Conservation (phyloP, 2,329 filamentous ascomycete species). For the Sporothrix curviconia region DNA sequence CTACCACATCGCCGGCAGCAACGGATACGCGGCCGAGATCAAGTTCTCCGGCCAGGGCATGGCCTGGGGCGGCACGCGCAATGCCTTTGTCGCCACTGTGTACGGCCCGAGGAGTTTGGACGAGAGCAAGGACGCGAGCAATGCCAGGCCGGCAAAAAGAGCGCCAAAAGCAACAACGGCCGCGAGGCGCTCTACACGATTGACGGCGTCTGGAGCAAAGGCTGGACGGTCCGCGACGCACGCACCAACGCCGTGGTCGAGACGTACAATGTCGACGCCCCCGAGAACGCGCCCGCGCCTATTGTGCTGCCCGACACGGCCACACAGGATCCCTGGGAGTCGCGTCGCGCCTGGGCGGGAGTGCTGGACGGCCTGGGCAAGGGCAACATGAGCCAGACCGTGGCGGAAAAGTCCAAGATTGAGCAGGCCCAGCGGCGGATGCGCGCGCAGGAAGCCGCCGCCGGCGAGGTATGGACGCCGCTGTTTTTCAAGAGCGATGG, state of each 20-base stretch:
- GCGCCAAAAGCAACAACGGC: conserved; percentile 1
- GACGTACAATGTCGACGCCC: conserved; percentile 31
- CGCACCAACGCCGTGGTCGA: conserved; percentile 30
- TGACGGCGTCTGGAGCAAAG: conserved; percentile 38
- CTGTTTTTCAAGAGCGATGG: conserved; percentile 28
- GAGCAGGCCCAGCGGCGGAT: conserved; percentile 75
- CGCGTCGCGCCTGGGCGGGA: conserved; percentile 69
- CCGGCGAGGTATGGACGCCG: conserved; percentile 37
- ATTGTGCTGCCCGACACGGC: conserved; percentile 46
- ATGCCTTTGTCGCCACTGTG: conserved; percentile 39
- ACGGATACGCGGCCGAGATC: conserved; percentile 41
- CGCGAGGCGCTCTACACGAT: conserved; percentile 32
- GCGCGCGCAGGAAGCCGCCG: conserved; percentile 58
- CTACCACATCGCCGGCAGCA: conserved; percentile 39
- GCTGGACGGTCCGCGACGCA: conserved; percentile 31
- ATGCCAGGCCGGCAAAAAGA: conserved; percentile 26
- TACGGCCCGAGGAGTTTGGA: conserved; percentile 35
- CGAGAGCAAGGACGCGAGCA: no score
- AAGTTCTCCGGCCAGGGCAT: conserved; percentile 41
- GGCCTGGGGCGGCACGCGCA: conserved; percentile 36
- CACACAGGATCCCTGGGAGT: conserved; percentile 73
- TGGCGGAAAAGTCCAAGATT: conserved; percentile 67
- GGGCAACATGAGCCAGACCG: conserved; percentile 68
- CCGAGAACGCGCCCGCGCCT: conserved; percentile 27
- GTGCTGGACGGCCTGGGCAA: conserved; percentile 66